Percentiles rank a stretch among this genome's conserved stretches.
phyloP scores from a whole-genome alignment of 1,284 basidiomycete genomes.

The Phlebopus sp. region DNA sequence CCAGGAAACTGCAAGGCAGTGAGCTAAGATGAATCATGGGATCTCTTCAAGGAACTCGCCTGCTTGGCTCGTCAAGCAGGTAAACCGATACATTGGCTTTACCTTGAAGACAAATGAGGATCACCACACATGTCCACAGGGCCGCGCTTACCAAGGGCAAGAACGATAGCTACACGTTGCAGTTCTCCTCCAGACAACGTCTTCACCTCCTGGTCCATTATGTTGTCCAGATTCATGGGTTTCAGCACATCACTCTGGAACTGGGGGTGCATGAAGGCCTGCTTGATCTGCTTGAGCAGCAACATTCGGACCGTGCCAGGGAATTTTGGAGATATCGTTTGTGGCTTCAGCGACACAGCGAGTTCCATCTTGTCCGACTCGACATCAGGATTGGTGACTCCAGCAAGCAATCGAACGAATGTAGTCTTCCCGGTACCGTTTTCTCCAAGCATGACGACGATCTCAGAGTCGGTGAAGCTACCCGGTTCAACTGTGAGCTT shows the following conservation, averaged over 20 bases:
- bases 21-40: background rate
- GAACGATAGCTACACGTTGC: slow-evolving; percentile 91
- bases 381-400: slow-evolving; percentile 76
- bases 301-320: slow-evolving; percentile 91
- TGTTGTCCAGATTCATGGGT: slow-evolving; percentile 89
- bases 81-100: slow-evolving; percentile 83
- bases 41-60: slow-evolving; percentile 34
- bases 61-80: slow-evolving; percentile 83
- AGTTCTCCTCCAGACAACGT: slow-evolving; percentile 96
- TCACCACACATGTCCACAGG: background rate
- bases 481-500: slow-evolving; percentile 89
- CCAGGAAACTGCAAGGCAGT: slow-evolving; percentile 68
- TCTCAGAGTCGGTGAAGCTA: slow-evolving; percentile 93
- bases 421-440: slow-evolving; percentile 98
- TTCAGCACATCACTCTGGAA: slow-evolving; percentile 97
- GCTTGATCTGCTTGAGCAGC: slow-evolving; percentile 90
- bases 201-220: slow-evolving; percentile 96
- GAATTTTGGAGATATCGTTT: slow-evolving; percentile 95
- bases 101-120: slow-evolving; percentile 38
- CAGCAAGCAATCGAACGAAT: slow-evolving; percentile 89
- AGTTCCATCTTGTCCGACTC: slow-evolving; percentile 78
- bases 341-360: slow-evolving; percentile 90
- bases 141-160: slow-evolving; percentile 65
- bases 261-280: slow-evolving; percentile 93
- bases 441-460: slow-evolving; percentile 96